phyloP scores from a whole-genome alignment of 441 rosid genomes.

The Euphorbia schlechtendalii region DNA sequence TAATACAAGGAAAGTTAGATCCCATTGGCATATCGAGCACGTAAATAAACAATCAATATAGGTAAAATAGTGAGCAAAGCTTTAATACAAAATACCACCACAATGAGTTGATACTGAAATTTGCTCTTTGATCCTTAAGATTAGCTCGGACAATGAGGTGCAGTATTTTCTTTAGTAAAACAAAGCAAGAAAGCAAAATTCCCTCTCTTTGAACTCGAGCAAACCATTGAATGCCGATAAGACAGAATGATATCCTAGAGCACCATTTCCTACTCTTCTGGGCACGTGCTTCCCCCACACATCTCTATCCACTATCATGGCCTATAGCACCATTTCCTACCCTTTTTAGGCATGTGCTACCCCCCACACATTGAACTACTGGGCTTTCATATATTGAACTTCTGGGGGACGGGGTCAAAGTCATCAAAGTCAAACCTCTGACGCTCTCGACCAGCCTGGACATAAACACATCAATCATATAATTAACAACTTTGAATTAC shows the following conservation, averaged over 20 bases:
- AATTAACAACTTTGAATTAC: slow-evolving; percentile 10
- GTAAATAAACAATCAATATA: too few species aligned
- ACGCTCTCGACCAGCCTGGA: slow-evolving; percentile 79
- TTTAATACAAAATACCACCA: not conserved
- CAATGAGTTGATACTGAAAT: not conserved
- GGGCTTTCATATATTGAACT: slow-evolving; percentile 55
- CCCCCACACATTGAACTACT: slow-evolving; percentile 57
- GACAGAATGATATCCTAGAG: too few species aligned
- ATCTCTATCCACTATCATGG: too few species aligned
- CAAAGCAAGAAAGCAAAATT: not conserved
- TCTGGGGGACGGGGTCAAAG: slow-evolving; percentile 85
- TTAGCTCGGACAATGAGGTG: not conserved
- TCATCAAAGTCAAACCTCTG: slow-evolving; percentile 91
- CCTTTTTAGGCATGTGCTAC: not conserved
- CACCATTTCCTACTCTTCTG: too few species aligned
- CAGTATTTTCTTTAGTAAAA: not conserved
- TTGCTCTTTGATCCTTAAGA: not conserved
- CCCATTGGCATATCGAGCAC: too few species aligned
- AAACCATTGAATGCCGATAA: too few species aligned
- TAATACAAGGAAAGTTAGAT: too few species aligned
- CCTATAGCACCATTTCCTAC: slow-evolving; percentile 12
- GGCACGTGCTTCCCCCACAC: too few species aligned
- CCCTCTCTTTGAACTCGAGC: too few species aligned
- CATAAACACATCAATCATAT: slow-evolving; percentile 4
- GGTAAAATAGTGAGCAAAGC: too few species aligned